phyloP scores from a whole-genome alignment of 768 basidiomycete genomes.

The Amanita inopinata region DNA sequence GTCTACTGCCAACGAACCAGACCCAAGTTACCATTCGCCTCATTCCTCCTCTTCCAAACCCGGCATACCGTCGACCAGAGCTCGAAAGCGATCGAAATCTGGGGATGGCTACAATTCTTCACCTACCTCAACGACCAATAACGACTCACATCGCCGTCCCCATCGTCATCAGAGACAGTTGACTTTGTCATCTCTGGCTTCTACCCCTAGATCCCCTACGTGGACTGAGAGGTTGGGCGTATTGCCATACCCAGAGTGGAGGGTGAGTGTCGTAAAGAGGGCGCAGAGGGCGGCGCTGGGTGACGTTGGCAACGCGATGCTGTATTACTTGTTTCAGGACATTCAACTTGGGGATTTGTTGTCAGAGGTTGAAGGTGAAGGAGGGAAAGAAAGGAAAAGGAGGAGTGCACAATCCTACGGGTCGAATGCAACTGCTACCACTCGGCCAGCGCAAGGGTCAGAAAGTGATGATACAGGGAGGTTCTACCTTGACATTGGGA shows the following conservation, averaged over 20 bases:
- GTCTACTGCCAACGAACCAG: too few species aligned
- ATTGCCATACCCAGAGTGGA: conserved; percentile 4
- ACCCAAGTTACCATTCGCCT: too few species aligned
- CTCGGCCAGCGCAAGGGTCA: background rate
- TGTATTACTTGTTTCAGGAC: background rate
- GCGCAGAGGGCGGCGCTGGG: conserved; percentile 3
- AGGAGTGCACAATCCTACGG: background rate
- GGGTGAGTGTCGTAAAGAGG: background rate
- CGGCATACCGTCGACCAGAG: too few species aligned
- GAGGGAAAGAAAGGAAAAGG: background rate
- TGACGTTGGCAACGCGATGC: conserved; percentile 1
- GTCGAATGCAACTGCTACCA: background rate
- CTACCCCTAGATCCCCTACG: background rate
- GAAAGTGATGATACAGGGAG: background rate
- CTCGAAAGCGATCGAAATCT: too few species aligned
- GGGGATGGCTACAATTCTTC: too few species aligned
- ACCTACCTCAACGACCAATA: too few species aligned
- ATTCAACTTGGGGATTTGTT: background rate
- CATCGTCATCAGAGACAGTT: too few species aligned
- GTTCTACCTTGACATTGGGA: background rate
- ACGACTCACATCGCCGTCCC: background rate
- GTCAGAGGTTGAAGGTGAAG: background rate
- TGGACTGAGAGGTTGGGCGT: background rate
- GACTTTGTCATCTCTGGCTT: background rate
- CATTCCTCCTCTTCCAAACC: too few species aligned